phyloP scores from a whole-genome alignment of 108 stramenopile genomes.

The Cyclostephanos invisitatus region DNA sequence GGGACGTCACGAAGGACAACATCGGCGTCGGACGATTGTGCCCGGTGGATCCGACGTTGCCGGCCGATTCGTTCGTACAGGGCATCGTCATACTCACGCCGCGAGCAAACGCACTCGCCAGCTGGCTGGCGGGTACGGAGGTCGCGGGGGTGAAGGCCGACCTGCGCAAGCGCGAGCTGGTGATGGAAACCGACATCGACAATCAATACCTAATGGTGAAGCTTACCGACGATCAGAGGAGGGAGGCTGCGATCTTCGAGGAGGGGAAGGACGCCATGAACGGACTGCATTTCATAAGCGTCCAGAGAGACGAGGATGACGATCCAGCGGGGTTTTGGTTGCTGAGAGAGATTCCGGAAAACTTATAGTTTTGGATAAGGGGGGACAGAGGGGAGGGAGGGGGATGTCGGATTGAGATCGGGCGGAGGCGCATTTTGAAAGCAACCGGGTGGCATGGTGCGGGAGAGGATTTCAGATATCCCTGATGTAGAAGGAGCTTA shows the following conservation, averaged over 20 bases:
- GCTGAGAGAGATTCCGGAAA: constrained; percentile 75
- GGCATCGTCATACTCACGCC: constrained; percentile 89
- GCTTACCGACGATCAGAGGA: constrained; percentile 82
- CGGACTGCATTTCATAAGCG: constrained; percentile 93
- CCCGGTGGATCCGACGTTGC: constrained; percentile 54
- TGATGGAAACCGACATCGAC: constrained; percentile 94
- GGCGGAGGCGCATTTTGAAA: background rate
- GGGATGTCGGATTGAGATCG: background rate
- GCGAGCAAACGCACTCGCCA: constrained; percentile 85
- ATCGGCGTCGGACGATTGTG: constrained; percentile 85
- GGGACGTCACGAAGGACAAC: constrained; percentile 70
- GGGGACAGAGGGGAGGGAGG: background rate
- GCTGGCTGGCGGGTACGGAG: constrained; percentile 95
- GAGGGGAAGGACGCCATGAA: constrained; percentile 86
- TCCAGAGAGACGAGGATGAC: constrained; percentile 89
- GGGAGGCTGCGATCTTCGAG: constrained; percentile 90
- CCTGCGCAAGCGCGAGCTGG: constrained; percentile 80
- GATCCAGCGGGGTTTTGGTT: constrained; percentile 97
- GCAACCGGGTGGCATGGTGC: background rate
- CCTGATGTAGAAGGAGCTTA: background rate
- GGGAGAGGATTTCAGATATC: background rate
- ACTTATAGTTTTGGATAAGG: constrained; percentile 22
- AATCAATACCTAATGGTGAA: constrained; percentile 92
- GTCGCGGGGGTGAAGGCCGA: constrained; percentile 83
- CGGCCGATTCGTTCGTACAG: constrained; percentile 90